phyloP scores from a whole-genome alignment of 1,139 yeast species.

The Diutina rugosa region DNA sequence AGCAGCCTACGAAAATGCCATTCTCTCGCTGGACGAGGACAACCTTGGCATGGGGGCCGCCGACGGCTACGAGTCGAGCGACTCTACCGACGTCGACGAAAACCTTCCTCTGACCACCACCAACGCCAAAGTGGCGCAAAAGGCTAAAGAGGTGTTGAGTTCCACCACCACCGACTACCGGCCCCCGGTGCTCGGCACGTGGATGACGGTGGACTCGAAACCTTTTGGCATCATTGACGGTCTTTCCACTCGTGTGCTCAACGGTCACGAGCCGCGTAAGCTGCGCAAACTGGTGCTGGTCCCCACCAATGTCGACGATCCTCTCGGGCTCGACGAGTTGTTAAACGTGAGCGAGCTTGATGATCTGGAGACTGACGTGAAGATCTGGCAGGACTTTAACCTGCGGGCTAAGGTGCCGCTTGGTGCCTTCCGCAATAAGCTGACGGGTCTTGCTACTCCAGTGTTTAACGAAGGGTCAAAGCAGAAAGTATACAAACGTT shows the following conservation, averaged over 20 bases:
- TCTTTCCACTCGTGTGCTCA: conserved; percentile 67
- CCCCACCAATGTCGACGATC: conserved; percentile 24
- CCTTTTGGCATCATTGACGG: conserved; percentile 96
- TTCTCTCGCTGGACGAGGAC: conserved; percentile 6
- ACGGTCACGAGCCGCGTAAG: conserved; percentile 2
- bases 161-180: conserved; percentile 74
- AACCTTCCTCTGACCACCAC: conserved; percentile 57
- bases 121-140: conserved; percentile 46
- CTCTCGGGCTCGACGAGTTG: conserved; percentile 71
- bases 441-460: conserved; percentile 14
- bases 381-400: conserved; percentile 41
- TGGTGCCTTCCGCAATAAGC: conserved; percentile 82
- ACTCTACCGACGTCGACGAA: conserved; percentile 85
- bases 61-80: conserved; percentile 41
- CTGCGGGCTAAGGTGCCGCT: conserved; percentile 53
- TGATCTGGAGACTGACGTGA: conserved; percentile 45
- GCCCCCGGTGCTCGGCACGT: conserved; percentile 87
- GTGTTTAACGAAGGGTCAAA: conserved; percentile 7
- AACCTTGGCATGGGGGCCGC: conserved; percentile 3
- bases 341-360: conserved; percentile 82
- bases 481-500: conserved; percentile 5
- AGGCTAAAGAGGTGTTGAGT: conserved; percentile 80
- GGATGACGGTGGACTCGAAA: conserved; percentile 68
- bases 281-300: neutral
- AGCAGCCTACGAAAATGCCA: neutral